Conservation (phyloP, 495 filamentous ascomycete species). For the Tuber microsphaerosporum region DNA sequence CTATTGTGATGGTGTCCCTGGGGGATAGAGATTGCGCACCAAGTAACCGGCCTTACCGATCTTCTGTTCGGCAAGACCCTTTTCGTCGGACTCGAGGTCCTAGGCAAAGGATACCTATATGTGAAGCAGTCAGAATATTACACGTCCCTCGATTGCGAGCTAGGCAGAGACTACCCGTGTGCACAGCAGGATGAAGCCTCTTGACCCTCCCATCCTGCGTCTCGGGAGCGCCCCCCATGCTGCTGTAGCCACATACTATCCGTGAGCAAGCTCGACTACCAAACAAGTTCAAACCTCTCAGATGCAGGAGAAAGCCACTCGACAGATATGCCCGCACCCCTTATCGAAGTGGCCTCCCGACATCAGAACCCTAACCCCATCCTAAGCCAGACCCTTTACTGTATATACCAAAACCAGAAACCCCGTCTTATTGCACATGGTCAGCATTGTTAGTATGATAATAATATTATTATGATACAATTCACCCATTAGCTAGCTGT, state of each 20-base stretch:
- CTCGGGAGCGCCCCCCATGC: slow-evolving; percentile 95
- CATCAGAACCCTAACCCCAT: slow-evolving; percentile 83
- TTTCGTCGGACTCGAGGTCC: slow-evolving; percentile 83
- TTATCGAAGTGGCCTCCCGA: slow-evolving; percentile 90
- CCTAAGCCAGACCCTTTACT: slow-evolving; percentile 84
- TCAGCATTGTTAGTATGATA: slow-evolving; percentile 75
- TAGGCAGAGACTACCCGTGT: slow-evolving; percentile 49
- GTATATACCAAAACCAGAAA: slow-evolving; percentile 90
- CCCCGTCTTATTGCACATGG: slow-evolving; percentile 97
- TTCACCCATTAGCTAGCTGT: background rate
- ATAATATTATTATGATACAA: too few species aligned
- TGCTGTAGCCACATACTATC: slow-evolving; percentile 48
- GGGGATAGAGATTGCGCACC: slow-evolving; percentile 94
- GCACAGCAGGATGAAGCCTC: slow-evolving; percentile 90
- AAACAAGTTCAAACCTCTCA: background rate
- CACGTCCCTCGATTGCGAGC: background rate
- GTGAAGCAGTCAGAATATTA: background rate
- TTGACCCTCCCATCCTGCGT: slow-evolving; percentile 95
- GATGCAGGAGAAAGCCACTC: slow-evolving; percentile 55
- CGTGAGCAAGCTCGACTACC: background rate
- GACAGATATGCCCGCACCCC: slow-evolving; percentile 86
- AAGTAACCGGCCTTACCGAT: slow-evolving; percentile 97
- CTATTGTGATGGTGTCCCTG: slow-evolving; percentile 94
- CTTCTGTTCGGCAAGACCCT: slow-evolving; percentile 91
- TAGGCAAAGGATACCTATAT: slow-evolving; percentile 70